Percentiles rank a stretch among this genome's conserved stretches.
Evolutionary conservation across 306 rosid species (phyloP).

Genomic region (Lathyrus aphaca): DNA sequence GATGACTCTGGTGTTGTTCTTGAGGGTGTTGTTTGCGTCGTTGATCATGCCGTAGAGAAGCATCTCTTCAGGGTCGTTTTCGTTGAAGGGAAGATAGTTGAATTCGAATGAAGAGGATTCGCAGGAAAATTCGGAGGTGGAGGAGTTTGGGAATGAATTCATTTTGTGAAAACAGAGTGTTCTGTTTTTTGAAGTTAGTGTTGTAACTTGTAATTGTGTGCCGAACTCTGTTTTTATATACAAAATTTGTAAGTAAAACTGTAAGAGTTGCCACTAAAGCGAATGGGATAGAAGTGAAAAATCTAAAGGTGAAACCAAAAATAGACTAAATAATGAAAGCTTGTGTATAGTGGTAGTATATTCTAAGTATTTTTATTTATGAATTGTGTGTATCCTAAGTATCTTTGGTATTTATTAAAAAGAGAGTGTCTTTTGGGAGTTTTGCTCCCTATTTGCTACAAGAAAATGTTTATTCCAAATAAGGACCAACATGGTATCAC

Average conservation of each 20-base stretch:
- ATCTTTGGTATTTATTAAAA: neutral
- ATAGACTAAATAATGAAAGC: neutral
- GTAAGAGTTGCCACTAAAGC: constrained; percentile 41
- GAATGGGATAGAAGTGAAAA: constrained; percentile 3
- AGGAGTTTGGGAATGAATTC: constrained; percentile 45
- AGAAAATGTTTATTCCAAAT: too few species aligned
- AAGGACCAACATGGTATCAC: too few species aligned
- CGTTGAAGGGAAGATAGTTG: constrained; percentile 75
- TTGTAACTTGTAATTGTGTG: neutral
- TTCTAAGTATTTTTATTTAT: too few species aligned
- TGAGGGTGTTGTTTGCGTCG: constrained; percentile 41
- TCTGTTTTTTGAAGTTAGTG: constrained; percentile 36
- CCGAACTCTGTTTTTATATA: constrained; percentile 24
- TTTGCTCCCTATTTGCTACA: neutral
- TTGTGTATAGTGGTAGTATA: neutral
- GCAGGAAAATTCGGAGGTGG: too few species aligned
- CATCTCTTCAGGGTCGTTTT: constrained; percentile 92
- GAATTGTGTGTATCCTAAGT: neutral
- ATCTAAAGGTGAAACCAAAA: neutral
- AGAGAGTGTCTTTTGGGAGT: neutral
- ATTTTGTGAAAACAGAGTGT: constrained; percentile 38
- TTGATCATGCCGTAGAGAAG: constrained; percentile 74
- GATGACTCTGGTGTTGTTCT: neutral
- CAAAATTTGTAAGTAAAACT: constrained; percentile 2
- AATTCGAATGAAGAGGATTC: constrained; percentile 51